Conservation (phyloP, 2,329 filamentous ascomycete species). For the Tetracladium maxilliforme region DNA sequence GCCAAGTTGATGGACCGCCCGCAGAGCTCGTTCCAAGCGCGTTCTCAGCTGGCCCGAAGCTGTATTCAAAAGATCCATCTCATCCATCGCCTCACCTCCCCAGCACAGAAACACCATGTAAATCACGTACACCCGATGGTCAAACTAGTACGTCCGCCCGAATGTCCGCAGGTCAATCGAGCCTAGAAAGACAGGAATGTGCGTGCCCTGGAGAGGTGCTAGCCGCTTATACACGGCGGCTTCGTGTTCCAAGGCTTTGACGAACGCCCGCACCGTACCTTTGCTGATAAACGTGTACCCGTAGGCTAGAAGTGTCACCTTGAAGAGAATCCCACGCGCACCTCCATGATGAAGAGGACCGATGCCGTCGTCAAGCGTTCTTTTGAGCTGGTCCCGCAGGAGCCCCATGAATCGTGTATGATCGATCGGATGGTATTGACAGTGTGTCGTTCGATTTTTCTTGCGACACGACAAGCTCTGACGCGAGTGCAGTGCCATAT, state of each 20-base stretch:
- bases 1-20: no score
- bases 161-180: conserved; percentile 23
- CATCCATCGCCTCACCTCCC: conserved; percentile 13
- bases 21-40: no score
- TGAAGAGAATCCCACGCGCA: conserved; percentile 22
- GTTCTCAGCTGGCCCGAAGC: no score
- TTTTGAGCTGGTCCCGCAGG: no score
- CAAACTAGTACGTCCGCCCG: conserved; percentile 17
- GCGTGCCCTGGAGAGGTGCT: conserved; percentile 15
- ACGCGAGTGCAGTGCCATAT: no score
- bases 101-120: conserved; percentile 19
- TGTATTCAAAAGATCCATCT: no score
- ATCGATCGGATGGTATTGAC: no score
- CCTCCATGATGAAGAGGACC: no score
- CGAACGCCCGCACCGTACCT: conserved; percentile 17
- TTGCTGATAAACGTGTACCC: conserved; percentile 28
- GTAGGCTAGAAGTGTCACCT: conserved; percentile 21
- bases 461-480: no score
- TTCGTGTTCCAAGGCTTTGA: conserved; percentile 19
- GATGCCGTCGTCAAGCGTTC: no score
- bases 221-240: conserved; percentile 19
- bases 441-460: no score
- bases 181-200: conserved; percentile 22
- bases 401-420: no score
- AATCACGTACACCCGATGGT: conserved; percentile 15